Conservation (phyloP, 2,329 filamentous ascomycete genomes). For the Akanthomyces dipterigenus region DNA sequence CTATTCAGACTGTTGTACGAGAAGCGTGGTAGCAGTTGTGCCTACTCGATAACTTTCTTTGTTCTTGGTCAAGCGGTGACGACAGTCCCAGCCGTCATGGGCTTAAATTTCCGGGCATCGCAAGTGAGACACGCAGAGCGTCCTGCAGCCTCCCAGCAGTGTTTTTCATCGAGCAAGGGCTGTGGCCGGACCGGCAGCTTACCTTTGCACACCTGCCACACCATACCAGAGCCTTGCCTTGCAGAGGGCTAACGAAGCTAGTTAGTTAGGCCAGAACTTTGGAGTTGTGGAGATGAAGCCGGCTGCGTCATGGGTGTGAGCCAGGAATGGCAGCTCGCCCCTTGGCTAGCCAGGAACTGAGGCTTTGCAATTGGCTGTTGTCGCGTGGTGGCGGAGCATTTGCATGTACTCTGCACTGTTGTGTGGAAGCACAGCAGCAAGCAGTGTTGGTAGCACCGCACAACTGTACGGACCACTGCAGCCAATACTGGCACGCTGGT, state of each 20-base stretch:
- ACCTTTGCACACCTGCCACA: neutral
- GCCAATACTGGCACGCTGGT: neutral
- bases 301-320: neutral
- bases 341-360: slow-evolving; percentile 10
- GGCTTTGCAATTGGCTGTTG: neutral
- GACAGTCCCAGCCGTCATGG: neutral
- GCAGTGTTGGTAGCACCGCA: neutral
- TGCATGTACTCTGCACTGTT: neutral
- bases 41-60: too few species aligned
- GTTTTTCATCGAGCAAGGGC: neutral
- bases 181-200: neutral
- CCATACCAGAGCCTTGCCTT: neutral
- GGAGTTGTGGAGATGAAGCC: neutral
- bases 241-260: too few species aligned
- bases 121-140: neutral
- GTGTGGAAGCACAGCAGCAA: neutral
- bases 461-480: too few species aligned
- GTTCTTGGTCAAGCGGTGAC: neutral
- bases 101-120: neutral
- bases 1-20: neutral
- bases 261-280: neutral
- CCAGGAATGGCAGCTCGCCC: neutral
- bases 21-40: too few species aligned
- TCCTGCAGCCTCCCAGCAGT: too few species aligned
- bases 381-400: slow-evolving; percentile 10